Conservation (phyloP, 495 filamentous ascomycete genomes). For the Trichoderma orchidacearum region DNA sequence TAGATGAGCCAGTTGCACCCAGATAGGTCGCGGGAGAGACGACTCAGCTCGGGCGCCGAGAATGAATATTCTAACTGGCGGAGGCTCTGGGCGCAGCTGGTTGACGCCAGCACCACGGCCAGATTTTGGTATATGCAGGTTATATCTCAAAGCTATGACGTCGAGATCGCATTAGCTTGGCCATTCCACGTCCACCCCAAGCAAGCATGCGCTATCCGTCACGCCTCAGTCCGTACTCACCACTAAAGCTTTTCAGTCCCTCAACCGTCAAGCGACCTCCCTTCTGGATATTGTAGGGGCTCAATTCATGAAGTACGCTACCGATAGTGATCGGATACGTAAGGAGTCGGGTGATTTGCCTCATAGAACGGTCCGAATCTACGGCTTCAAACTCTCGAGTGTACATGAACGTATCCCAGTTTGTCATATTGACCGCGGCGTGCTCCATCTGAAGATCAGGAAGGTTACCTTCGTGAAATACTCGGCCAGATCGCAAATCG, state of each 20-base stretch:
- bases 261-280: slow-evolving; percentile 66
- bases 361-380: slow-evolving; percentile 70
- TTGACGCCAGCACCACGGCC: slow-evolving; percentile 64
- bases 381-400: slow-evolving; percentile 79
- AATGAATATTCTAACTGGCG: slow-evolving; percentile 83
- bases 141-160: slow-evolving; percentile 70
- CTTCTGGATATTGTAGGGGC: slow-evolving; percentile 68
- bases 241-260: slow-evolving; percentile 82
- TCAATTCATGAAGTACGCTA: slow-evolving; percentile 84
- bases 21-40: slow-evolving; percentile 83
- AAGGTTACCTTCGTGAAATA: slow-evolving; percentile 90
- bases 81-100: slow-evolving; percentile 67
- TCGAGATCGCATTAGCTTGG: slow-evolving; percentile 4
- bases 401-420: slow-evolving; percentile 95
- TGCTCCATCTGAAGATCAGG: slow-evolving; percentile 82
- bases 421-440: slow-evolving; percentile 88
- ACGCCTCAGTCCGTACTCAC: slow-evolving; percentile 62
- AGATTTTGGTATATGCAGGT: slow-evolving; percentile 69
- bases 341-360: slow-evolving; percentile 81
- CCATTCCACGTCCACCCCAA: not conserved
- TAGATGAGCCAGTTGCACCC: slow-evolving; percentile 80
- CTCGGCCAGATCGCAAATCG: slow-evolving; percentile 76
- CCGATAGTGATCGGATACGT: slow-evolving; percentile 89
- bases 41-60: slow-evolving; percentile 93
- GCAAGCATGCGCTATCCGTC: not conserved